These are phyloP conservation scores for Handroanthus guayacan DNA, from an alignment of 257 asterid genomes.

Conservation along the genomic window DNA sequence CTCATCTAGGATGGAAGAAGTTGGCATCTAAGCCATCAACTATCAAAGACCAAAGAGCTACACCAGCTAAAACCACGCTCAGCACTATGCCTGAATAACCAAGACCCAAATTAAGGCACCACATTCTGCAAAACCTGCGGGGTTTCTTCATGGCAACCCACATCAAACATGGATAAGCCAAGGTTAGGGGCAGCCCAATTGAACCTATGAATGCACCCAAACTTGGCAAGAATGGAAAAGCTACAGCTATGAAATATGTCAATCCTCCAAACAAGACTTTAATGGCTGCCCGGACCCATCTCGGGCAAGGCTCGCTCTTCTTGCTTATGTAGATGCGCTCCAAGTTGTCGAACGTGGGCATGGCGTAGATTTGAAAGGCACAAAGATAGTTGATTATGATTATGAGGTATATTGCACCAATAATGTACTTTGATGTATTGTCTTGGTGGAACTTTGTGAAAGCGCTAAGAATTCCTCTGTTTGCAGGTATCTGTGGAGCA, in stretches of 20 bases:
- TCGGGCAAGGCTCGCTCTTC: constrained; percentile 57
- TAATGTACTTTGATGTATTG: constrained; percentile 46
- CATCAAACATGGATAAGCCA: constrained; percentile 79
- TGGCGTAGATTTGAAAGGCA: constrained; percentile 73
- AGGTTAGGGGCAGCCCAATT: constrained; percentile 56
- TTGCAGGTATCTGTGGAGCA: constrained; percentile 40
- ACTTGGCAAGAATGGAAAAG: constrained; percentile 68
- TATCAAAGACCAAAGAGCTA: constrained; percentile 65
- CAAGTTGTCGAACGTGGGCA: constrained; percentile 73
- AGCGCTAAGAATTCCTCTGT: constrained; percentile 54
- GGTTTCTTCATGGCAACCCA: constrained; percentile 70
- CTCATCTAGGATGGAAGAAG: constrained; percentile 61
- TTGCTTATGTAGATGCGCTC: constrained; percentile 52
- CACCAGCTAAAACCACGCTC: constrained; percentile 37
- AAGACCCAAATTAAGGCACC: constrained; percentile 61
- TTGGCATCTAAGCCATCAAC: constrained; percentile 65
- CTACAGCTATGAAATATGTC: constrained; percentile 57
- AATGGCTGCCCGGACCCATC: constrained; percentile 56
- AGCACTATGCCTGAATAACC: constrained; percentile 53
- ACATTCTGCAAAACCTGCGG: constrained; percentile 34
- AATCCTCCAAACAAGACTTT: constrained; percentile 64
- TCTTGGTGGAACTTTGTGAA: constrained; percentile 38
- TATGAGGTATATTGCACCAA: constrained; percentile 45
- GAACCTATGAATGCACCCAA: constrained; percentile 62
- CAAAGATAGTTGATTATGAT: constrained; percentile 55